Conservation (phyloP, 805 yeast genomes). For the Zygoascus biomembranicola region DNA sequence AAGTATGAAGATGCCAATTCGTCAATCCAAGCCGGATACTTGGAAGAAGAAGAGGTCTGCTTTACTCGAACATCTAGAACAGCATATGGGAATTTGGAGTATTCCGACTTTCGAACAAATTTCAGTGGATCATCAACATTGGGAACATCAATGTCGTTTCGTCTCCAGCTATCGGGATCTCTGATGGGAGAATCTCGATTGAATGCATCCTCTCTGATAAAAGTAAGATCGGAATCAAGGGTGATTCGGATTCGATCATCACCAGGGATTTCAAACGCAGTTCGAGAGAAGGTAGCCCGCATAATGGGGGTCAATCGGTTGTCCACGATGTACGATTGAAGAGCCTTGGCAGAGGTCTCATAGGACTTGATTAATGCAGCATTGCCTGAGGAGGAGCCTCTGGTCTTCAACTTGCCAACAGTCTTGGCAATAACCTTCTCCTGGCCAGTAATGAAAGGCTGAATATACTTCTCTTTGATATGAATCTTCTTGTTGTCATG, state of each 20-base stretch:
- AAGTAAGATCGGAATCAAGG: slow-evolving; percentile 80
- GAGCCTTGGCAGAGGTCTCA: slow-evolving; percentile 46
- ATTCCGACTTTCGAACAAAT: slow-evolving; percentile 79
- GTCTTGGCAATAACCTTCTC: slow-evolving; percentile 40
- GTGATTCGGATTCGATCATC: slow-evolving; percentile 87
- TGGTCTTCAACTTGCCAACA: slow-evolving; percentile 52
- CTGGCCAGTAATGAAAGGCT: slow-evolving; percentile 56
- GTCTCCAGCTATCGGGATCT: slow-evolving; percentile 84
- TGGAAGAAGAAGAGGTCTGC: slow-evolving; percentile 27
- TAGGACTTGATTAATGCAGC: slow-evolving; percentile 36
- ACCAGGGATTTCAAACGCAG: slow-evolving; percentile 97
- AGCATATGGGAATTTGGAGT: slow-evolving; percentile 58
- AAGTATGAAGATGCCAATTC: slow-evolving; percentile 77
- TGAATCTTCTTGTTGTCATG: slow-evolving; percentile 50
- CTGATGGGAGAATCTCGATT: slow-evolving; percentile 82
- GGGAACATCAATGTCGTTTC: slow-evolving; percentile 76
- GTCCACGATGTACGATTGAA: slow-evolving; percentile 55
- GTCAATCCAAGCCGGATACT: slow-evolving; percentile 54
- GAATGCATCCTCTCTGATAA: slow-evolving; percentile 85
- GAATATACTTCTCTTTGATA: slow-evolving; percentile 74
- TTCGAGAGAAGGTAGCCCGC: slow-evolving; percentile 79
- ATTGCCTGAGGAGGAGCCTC: slow-evolving; percentile 45
- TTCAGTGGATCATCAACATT: slow-evolving; percentile 59
- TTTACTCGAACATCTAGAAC: slow-evolving; percentile 80
- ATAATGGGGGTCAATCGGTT: slow-evolving; percentile 74